These are phyloP conservation scores for Litsea cubeba DNA, from an alignment of 164 flowering plant genomes.

Conservation along the genomic window DNA sequence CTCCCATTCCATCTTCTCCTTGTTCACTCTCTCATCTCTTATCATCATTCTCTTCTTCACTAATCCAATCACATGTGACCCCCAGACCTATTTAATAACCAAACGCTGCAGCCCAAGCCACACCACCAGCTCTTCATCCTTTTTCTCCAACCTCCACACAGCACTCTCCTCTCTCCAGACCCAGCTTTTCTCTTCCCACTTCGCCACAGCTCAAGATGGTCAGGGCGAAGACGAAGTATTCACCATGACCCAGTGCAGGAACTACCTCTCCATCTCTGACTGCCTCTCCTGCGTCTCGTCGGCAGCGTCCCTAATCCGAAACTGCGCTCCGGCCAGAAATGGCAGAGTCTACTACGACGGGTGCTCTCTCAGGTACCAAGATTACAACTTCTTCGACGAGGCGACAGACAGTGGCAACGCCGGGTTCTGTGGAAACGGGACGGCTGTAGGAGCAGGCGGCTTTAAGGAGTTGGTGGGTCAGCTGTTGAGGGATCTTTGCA, in stretches of 20 bases:
- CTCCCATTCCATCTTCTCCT: not conserved
- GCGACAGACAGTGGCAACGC: constrained; percentile 30
- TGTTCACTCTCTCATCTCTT: not conserved
- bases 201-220: constrained; percentile 33
- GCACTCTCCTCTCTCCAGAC: constrained; percentile 9
- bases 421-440: constrained; percentile 30
- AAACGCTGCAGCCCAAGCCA: constrained; percentile 14
- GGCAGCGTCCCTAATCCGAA: constrained; percentile 29
- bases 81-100: constrained; percentile 17
- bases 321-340: constrained; percentile 34
- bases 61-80: not conserved
- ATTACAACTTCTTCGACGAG: constrained; percentile 35
- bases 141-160: constrained; percentile 12
- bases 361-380: constrained; percentile 49
- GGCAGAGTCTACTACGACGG: constrained; percentile 49
- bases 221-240: constrained; percentile 27
- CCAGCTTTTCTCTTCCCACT: constrained; percentile 8
- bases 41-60: not conserved
- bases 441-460: constrained; percentile 15
- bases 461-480: constrained; percentile 13
- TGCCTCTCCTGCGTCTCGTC: constrained; percentile 34
- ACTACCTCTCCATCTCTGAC: constrained; percentile 33
- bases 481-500: constrained; percentile 26
- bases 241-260: constrained; percentile 41
- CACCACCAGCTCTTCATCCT: not conserved